Evolutionary conservation across 1,284 basidiomycete genomes (phyloP), one percentile per base, ranked within the genome.

Genomic region (Leccinum subspadiceum): DNA sequence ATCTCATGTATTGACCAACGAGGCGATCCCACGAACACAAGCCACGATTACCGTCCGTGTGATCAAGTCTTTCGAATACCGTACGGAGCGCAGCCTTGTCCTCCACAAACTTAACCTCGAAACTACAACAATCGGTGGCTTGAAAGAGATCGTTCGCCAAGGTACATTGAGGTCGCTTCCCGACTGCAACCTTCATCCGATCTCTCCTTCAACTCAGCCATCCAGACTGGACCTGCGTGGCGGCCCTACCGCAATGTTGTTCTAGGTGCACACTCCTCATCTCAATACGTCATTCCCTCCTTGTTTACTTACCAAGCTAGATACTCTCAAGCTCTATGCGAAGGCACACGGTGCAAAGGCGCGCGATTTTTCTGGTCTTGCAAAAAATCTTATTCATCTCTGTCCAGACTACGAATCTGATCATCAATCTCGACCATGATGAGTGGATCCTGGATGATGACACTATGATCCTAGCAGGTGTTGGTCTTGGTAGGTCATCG

Each of bases 261-360:
- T 26, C 76, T 95, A 64, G 91, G 93, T 91, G 54, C 56, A 81
- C 65, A 41, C 15, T 44, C 46, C 20, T 64, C 48, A n/a, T 55
- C 53, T 1, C 15, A 20, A 3, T 22, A 54, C 31, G 39, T n/a
- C 20, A 53, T 57, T 49, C 35, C 26, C 15, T 22, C 55, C 49
- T 54, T 33, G 57, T 54, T 35, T 49, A 49, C 57, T 53, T 53
- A 37, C 53, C 50, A 35, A 56, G 35, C n/a, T 58, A 92, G 95
- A 98, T 76, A 97, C 95, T 9, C 67, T 99, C 62, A 99, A 99
- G 72, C 77, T 97, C 13, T 99, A 99, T 74, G 94, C 93, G 0
- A 87, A 89, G 68, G 96, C 96, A 1, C 96, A 98, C 71, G 94
- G 95, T 9, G 83, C 94, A 60, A 99, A 99, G 83, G 93, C 89